Percentiles rank a stretch among this genome's conserved stretches.
Evolutionary conservation across 441 rosid species (phyloP).

Genomic region (Bruguiera hainesii): DNA sequence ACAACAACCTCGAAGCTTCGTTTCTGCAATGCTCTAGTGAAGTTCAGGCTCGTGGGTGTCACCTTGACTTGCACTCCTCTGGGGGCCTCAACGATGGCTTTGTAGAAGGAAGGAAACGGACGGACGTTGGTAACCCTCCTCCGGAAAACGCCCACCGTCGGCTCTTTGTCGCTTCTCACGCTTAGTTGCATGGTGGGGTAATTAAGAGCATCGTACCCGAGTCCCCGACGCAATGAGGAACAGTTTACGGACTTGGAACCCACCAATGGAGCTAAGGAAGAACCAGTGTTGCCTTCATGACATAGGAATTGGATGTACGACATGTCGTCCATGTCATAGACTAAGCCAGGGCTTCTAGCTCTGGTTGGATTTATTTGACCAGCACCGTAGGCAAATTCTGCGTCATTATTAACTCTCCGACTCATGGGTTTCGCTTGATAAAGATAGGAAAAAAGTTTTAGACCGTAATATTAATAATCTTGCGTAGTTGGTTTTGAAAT

Average conservation of each 20-base stretch:
- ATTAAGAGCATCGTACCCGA: constrained; percentile 66
- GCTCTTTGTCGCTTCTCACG: constrained; percentile 30
- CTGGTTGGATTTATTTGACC: constrained; percentile 59
- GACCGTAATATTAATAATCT: neutral
- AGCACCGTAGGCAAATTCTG: constrained; percentile 61
- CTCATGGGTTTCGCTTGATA: constrained; percentile 65
- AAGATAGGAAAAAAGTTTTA: neutral
- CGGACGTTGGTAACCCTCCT: constrained; percentile 75
- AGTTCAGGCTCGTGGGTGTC: constrained; percentile 48
- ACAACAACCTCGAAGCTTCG: constrained; percentile 74
- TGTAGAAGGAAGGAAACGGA: constrained; percentile 34
- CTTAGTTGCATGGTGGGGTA: constrained; percentile 76
- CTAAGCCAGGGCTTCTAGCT: constrained; percentile 70
- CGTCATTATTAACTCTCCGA: constrained; percentile 39
- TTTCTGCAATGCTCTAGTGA: constrained; percentile 42
- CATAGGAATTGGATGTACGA: constrained; percentile 67
- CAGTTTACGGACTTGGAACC: constrained; percentile 50
- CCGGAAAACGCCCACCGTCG: constrained; percentile 31
- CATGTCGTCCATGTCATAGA: constrained; percentile 57
- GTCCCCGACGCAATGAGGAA: constrained; percentile 48
- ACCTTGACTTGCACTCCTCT: constrained; percentile 55
- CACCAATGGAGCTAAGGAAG: constrained; percentile 50
- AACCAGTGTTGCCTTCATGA: constrained; percentile 58
- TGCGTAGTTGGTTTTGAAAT: neutral
- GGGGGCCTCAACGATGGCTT: constrained; percentile 45